These are phyloP conservation scores for Cercophora scortea DNA, from an alignment of 495 filamentous ascomycete genomes.

Conservation along the genomic window DNA sequence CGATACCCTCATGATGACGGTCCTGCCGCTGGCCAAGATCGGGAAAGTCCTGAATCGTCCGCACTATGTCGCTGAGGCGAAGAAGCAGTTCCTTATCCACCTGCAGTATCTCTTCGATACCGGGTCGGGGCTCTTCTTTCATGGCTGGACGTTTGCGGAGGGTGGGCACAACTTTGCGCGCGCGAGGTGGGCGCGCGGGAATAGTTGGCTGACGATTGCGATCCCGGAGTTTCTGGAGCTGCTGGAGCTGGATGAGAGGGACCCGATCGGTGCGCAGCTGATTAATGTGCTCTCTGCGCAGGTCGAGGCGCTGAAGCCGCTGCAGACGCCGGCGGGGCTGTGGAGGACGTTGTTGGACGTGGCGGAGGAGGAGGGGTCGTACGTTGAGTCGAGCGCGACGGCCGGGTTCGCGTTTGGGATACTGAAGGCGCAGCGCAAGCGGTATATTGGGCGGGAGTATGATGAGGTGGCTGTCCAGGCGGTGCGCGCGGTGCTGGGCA, in stretches of 20 bases:
- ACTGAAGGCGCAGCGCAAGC: conserved; percentile 58
- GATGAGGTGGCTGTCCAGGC: conserved; percentile 47
- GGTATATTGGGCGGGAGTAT: conserved; percentile 50
- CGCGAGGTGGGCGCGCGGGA: conserved; percentile 60
- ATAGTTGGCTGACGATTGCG: conserved; percentile 64
- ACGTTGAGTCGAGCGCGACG: conserved; percentile 63
- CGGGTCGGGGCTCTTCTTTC: conserved; percentile 60
- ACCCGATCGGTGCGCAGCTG: conserved; percentile 55
- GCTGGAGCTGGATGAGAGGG: conserved; percentile 44
- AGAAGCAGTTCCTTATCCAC: conserved; percentile 63
- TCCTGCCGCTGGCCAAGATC: conserved; percentile 68
- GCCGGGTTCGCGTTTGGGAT: conserved; percentile 72
- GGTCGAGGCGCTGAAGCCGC: conserved; percentile 45
- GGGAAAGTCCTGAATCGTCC: conserved; percentile 55
- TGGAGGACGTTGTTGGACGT: conserved; percentile 64
- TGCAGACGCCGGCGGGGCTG: conserved; percentile 50
- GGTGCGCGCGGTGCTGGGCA: conserved; percentile 49
- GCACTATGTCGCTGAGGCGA: conserved; percentile 64
- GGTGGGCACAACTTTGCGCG: conserved; percentile 64
- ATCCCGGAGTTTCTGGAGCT: conserved; percentile 68
- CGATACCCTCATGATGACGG: conserved; percentile 77
- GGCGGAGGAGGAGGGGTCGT: conserved; percentile 49
- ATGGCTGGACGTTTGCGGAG: conserved; percentile 64
- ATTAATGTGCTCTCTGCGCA: conserved; percentile 55
- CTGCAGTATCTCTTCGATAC: conserved; percentile 66